Conservation (phyloP, 2,329 filamentous ascomycete genomes). For the Alternaria longipes region DNA sequence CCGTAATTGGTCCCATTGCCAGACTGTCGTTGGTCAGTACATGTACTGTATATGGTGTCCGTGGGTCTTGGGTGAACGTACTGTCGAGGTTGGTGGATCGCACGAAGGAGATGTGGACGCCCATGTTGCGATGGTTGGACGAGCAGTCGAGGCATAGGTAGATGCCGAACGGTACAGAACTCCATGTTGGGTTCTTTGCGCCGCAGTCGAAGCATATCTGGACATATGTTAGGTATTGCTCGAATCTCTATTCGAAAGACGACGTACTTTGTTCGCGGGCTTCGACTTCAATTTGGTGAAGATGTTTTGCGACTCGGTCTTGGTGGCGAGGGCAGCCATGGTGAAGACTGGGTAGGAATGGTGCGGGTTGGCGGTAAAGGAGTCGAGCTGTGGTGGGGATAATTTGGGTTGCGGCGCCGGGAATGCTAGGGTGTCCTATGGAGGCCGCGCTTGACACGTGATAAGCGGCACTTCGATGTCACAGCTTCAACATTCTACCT, state of each 20-base stretch:
- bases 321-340: conserved; percentile 77
- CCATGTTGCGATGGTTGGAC: conserved; percentile 94
- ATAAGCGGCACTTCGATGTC: conserved; percentile 5
- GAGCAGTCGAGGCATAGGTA: conserved; percentile 99
- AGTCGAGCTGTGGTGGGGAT: conserved; percentile 41
- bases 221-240: conserved; percentile 34
- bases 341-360: conserved; percentile 34
- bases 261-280: conserved; percentile 86
- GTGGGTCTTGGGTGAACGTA: conserved; percentile 61
- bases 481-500: neutral
- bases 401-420: conserved; percentile 36
- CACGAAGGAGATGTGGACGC: conserved; percentile 99
- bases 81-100: conserved; percentile 97
- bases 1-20: conserved; percentile 99
- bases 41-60: conserved; percentile 1
- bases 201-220: conserved; percentile 98
- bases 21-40: conserved; percentile 59
- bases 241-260: conserved; percentile 36
- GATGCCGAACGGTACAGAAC: conserved; percentile 94
- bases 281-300: conserved; percentile 98
- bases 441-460: conserved; percentile 24
- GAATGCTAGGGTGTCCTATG: conserved; percentile 36
- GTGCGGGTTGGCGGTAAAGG: conserved; percentile 33
- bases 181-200: conserved; percentile 98
- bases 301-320: conserved; percentile 94